Evolutionary conservation across 768 basidiomycete genomes (phyloP), one percentile per base, ranked within the genome.

Genomic region (Cubamyces lactineus): DNA sequence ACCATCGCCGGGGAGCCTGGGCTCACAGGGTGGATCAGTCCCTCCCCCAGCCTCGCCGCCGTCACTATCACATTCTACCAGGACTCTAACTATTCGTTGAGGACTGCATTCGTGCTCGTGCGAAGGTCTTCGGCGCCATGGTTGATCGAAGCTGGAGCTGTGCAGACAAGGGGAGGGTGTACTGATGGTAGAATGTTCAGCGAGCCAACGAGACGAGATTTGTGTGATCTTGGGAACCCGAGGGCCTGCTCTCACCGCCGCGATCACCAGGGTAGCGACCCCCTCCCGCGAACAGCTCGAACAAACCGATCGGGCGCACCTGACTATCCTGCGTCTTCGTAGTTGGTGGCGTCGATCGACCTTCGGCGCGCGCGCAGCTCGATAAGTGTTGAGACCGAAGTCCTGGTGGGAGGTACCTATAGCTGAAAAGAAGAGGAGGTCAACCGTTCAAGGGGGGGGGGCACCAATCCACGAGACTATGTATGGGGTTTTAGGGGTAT

Each of bases 41-140:
- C 34, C 48, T 49, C 48, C 48, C 48, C 48, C 48, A 30, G 24
- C 48, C 23, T 49, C 48, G 48, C 48, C 48, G 48, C 21, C 48
- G 48, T 49, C 26, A n/a, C n/a, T 15, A 34, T 34, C 34, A 19
- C 45, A 21, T 13, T 23, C 19, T 7, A 28, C 7, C 28, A 28
- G 28, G 28, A 7, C 7, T 28, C 28, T 8, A 21, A 21, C 21
- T 5, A 19, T 13, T 46, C 17, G 45, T 9, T 23, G 19, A 8
- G 45, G 3, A 19, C 15, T 2, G 24, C 42, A 12, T 43, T 16
- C 42, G 17, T 17, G 19, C 6, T 28, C 48, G 23, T 49, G 48
- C 12, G 16, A 17, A 26, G 23, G 48, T 49, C 48, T 49, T 26
- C 13, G 24, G 48, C 26, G 48, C 48, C 26, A n/a, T 49, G 1